Evolutionary conservation across 2,329 filamentous ascomycete species (phyloP).

Genomic region (Nemania sp.): DNA sequence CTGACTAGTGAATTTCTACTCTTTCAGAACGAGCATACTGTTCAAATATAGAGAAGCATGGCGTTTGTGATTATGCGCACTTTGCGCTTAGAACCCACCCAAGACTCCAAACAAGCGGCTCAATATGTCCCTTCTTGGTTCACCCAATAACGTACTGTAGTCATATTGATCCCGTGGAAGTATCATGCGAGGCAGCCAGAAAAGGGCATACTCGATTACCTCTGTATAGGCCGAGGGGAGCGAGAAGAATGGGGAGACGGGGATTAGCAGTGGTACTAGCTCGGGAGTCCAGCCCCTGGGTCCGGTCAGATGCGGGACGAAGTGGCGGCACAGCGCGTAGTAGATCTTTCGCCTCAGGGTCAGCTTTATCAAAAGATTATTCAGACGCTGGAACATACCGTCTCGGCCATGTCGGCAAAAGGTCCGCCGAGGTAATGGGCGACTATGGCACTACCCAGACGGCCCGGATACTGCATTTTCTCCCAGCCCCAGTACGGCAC

Average conservation of each 20-base stretch:
- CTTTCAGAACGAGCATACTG: not conserved
- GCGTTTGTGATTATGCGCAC: not conserved
- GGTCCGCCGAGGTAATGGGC: constrained; percentile 6
- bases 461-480: constrained; percentile 2
- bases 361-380: constrained; percentile 1
- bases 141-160: not conserved
- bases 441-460: constrained; percentile 3
- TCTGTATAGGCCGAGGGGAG: not conserved
- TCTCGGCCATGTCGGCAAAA: constrained; percentile 9
- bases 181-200: constrained; percentile 6
- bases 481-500: constrained; percentile 11
- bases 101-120: constrained; percentile 1
- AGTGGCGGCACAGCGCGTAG: constrained; percentile 8
- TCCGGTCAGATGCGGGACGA: constrained; percentile 7
- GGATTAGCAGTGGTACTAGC: not conserved
- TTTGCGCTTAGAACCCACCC: constrained; percentile 4
- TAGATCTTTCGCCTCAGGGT: constrained; percentile 9
- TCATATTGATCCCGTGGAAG: not conserved
- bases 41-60: not conserved
- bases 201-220: not conserved
- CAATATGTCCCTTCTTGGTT: not conserved
- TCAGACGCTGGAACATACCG: constrained; percentile 6
- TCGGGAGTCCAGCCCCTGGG: constrained; percentile 4
- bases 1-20: not conserved
- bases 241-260: constrained; percentile 4